phyloP scores from a whole-genome alignment of 2,329 filamentous ascomycete species.

The Penicillium glabrum region DNA sequence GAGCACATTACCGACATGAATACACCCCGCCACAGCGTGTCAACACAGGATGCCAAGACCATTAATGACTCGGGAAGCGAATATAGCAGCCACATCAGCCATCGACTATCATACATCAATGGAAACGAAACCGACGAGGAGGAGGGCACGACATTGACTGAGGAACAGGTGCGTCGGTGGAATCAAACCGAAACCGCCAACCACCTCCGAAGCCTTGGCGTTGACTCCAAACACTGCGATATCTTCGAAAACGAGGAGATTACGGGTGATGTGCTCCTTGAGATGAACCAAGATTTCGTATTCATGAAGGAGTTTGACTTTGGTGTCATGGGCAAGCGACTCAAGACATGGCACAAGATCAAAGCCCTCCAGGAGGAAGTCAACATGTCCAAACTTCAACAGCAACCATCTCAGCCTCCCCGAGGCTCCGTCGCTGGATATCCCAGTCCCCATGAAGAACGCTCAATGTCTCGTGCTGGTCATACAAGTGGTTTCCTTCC shows the following conservation, averaged over 20 bases:
- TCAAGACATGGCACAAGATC: conserved; percentile 97
- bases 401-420: conserved; percentile 27
- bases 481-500: conserved; percentile 42
- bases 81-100: conserved; percentile 76
- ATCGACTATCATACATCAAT: conserved; percentile 84
- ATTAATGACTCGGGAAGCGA: conserved; percentile 82
- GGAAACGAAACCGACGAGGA: conserved; percentile 96
- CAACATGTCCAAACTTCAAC: conserved; percentile 55
- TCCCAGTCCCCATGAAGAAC: conserved; percentile 47
- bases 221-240: conserved; percentile 87
- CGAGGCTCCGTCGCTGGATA: conserved; percentile 41
- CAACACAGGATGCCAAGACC: conserved; percentile 52
- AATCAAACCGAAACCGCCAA: conserved; percentile 79
- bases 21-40: conserved; percentile 57
- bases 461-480: conserved; percentile 43
- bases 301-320: conserved; percentile 96
- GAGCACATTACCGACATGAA: conserved; percentile 92
- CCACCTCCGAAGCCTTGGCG: conserved; percentile 79
- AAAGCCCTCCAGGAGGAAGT: conserved; percentile 88
- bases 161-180: conserved; percentile 77
- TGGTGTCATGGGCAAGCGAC: conserved; percentile 80
- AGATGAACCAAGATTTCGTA: conserved; percentile 92
- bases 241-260: conserved; percentile 97
- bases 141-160: conserved; percentile 68
- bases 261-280: conserved; percentile 84